These are phyloP conservation scores for Amaranthus palmeri DNA, from an alignment of 148 eudicot genomes.

Conservation along the genomic window DNA sequence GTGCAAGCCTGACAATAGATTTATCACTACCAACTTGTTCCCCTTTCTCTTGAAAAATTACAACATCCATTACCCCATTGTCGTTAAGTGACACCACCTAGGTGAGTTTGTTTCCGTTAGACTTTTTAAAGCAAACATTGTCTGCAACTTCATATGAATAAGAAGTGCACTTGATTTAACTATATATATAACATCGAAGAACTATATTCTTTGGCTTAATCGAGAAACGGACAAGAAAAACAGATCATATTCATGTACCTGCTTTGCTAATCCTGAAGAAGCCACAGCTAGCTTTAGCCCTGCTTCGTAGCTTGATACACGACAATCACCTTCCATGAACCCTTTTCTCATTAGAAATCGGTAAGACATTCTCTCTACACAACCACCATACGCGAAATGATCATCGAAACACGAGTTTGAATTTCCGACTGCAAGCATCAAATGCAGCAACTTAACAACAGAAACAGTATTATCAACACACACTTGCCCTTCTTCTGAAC, in stretches of 20 bases:
- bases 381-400: conserved; percentile 59
- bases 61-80: no score
- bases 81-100: no score
- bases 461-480: conserved; percentile 60
- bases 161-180: no score
- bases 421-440: conserved; percentile 54
- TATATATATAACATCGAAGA: no score
- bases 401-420: conserved; percentile 41
- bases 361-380: conserved; percentile 37
- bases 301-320: conserved; percentile 55
- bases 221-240: background rate
- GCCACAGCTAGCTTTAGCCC: conserved; percentile 64
- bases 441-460: conserved; percentile 50
- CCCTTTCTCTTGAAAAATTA: no score
- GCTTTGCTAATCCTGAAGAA: conserved; percentile 44
- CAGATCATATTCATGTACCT: conserved; percentile 30
- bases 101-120: no score
- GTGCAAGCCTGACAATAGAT: no score
- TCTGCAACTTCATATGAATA: no score
- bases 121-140: no score
- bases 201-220: no score
- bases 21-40: no score
- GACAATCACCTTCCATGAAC: conserved; percentile 26
- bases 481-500: conserved; percentile 56
- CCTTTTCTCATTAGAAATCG: conserved; percentile 42